phyloP scores from a whole-genome alignment of 2,329 filamentous ascomycete species.

The Sphaerostilbella broomeana region DNA sequence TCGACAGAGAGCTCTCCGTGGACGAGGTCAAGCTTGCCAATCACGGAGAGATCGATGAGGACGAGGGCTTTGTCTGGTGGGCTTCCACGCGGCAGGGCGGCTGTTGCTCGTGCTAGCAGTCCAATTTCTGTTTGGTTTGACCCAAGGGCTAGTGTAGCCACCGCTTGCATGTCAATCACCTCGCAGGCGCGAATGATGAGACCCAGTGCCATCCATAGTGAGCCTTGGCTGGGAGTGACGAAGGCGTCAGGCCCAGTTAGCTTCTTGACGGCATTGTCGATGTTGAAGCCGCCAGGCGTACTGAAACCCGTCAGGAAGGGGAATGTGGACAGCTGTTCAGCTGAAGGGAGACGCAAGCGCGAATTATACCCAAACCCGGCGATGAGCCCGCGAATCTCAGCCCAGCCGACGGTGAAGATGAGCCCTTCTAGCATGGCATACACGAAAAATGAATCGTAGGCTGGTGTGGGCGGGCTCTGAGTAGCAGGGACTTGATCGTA shows the following conservation, averaged over 20 bases:
- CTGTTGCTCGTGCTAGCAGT: background rate
- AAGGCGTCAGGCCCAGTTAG: background rate
- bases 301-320: background rate
- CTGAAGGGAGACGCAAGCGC: background rate
- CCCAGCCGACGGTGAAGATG: background rate
- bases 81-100: background rate
- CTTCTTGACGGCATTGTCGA: background rate
- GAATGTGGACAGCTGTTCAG: background rate
- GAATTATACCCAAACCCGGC: constrained; percentile 3
- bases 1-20: background rate
- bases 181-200: background rate
- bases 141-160: background rate
- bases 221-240: background rate
- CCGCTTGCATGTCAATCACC: background rate
- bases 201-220: background rate
- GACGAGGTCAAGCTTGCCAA: background rate
- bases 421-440: background rate
- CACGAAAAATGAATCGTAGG: background rate
- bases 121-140: background rate
- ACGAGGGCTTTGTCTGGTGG: background rate
- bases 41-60: background rate
- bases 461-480: background rate
- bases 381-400: background rate
- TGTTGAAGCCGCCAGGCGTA: background rate
- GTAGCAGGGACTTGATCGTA: background rate